phyloP scores from a whole-genome alignment of 2,329 filamentous ascomycete species.

The Pestalotiopsis fici region DNA sequence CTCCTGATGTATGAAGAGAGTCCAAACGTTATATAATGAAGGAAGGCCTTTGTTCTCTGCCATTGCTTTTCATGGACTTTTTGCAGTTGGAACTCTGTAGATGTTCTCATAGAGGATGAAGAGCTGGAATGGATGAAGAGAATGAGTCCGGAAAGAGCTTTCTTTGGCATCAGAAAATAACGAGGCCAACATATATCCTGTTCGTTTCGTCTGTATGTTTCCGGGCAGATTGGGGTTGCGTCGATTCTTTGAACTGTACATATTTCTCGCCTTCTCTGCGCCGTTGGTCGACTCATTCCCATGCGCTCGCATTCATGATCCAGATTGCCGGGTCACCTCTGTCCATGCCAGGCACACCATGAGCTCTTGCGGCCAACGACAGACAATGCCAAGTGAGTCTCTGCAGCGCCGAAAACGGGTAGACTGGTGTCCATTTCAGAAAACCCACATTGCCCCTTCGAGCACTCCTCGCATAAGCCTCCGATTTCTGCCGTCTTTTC shows the following conservation, averaged over 20 bases:
- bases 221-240: background rate
- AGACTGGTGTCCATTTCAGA: background rate
- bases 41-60: background rate
- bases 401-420: too few species aligned
- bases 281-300: too few species aligned
- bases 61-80: background rate
- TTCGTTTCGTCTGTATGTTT: background rate
- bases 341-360: too few species aligned
- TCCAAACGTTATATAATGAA: background rate
- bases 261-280: too few species aligned
- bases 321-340: too few species aligned
- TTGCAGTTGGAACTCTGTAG: background rate
- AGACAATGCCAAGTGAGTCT: too few species aligned
- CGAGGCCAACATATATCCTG: background rate
- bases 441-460: background rate
- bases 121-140: background rate
- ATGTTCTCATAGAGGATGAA: background rate
- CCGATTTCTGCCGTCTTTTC: background rate
- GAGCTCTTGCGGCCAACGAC: too few species aligned
- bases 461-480: background rate
- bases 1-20: background rate
- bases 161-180: background rate
- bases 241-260: too few species aligned
- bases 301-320: too few species aligned
- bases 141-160: background rate